Evolutionary conservation across 495 filamentous ascomycete species (phyloP).

Genomic region (Aspergillus wentii): DNA sequence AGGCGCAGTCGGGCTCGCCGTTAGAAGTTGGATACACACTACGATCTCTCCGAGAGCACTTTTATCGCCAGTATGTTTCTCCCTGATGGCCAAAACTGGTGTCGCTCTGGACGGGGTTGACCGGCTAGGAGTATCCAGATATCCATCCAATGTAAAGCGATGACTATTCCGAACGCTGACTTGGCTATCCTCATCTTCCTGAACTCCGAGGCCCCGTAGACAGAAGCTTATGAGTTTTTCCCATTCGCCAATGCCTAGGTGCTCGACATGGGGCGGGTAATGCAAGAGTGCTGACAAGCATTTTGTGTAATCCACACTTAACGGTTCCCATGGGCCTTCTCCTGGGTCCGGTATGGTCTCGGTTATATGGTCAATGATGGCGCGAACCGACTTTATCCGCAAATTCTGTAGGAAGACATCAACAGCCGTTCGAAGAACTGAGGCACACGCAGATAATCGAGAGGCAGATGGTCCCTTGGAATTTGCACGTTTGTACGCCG

Average conservation of each 20-base stretch:
- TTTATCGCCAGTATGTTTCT: conserved; percentile 22
- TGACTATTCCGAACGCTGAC: conserved; percentile 21
- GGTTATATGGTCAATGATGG: conserved; percentile 75
- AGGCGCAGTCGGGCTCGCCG: conserved; percentile 65
- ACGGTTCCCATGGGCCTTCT: conserved; percentile 62
- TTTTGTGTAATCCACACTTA: conserved; percentile 75
- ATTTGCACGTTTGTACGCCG: conserved; percentile 52
- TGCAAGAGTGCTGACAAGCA: conserved; percentile 64
- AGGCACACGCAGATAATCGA: conserved; percentile 67
- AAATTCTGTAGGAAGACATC: conserved; percentile 63
- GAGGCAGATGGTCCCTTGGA: conserved; percentile 40
- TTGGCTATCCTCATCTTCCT: conserved; percentile 23
- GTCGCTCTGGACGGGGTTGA: conserved; percentile 30
- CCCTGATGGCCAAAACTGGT: conserved; percentile 20
- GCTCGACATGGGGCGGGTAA: conserved; percentile 71
- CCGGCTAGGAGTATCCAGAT: conserved; percentile 17
- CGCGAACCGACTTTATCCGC: conserved; percentile 68
- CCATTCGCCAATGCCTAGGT: conserved; percentile 66
- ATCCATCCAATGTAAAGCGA: conserved; percentile 21
- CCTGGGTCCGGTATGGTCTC: conserved; percentile 59
- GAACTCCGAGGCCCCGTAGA: conserved; percentile 18
- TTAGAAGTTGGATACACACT: conserved; percentile 60
- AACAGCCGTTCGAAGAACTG: conserved; percentile 64
- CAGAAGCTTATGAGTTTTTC: conserved; percentile 64
- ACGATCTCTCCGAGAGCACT: conserved; percentile 53